Conservation (phyloP, 2,329 filamentous ascomycete species). For the Ceratocystis lukuohia region DNA sequence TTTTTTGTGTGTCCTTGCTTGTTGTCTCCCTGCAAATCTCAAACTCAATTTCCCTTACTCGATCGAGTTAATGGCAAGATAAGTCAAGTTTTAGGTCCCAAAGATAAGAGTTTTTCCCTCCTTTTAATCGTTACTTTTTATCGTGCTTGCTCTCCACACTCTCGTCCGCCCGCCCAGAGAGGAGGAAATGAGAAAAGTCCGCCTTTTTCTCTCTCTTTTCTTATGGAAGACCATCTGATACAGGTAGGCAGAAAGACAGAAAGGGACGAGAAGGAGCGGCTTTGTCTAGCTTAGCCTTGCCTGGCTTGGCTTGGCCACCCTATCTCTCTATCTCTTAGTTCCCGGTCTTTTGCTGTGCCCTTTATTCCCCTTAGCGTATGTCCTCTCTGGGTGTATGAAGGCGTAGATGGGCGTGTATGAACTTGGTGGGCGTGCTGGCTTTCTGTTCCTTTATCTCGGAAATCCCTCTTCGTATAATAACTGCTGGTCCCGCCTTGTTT, state of each 20-base stretch:
- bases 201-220: background rate
- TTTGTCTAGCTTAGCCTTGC: background rate
- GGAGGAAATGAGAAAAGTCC: background rate
- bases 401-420: background rate
- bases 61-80: background rate
- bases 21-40: background rate
- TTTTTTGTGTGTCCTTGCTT: background rate
- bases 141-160: background rate
- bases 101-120: background rate
- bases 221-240: background rate
- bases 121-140: background rate
- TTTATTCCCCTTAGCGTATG: too few species aligned
- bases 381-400: too few species aligned
- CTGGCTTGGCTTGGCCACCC: background rate
- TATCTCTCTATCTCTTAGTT: background rate
- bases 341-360: background rate
- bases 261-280: background rate
- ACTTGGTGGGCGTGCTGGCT: background rate
- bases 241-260: background rate
- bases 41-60: background rate
- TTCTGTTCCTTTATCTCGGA: background rate
- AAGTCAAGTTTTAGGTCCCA: background rate
- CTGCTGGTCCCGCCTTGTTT: background rate
- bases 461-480: background rate
- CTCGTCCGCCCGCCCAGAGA: background rate